Evolutionary conservation across 345 rosid species (phyloP).

Genomic region (Crucihimalaya himalaica): DNA sequence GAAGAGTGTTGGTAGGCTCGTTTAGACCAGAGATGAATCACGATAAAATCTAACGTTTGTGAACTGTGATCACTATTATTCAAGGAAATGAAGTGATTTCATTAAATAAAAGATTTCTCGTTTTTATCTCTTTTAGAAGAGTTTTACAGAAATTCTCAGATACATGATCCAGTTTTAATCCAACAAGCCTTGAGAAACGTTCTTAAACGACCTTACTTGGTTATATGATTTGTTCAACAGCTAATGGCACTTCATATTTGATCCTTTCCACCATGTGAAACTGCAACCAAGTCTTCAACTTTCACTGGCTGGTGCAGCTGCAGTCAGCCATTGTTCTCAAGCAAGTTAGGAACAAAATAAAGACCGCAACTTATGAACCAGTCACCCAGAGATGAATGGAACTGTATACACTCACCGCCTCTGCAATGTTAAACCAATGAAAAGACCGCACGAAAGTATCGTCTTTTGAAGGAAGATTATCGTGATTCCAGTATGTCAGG

Average conservation of each 20-base stretch:
- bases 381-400: not conserved
- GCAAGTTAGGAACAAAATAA: not conserved
- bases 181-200: constrained; percentile 7
- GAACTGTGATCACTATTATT: not conserved
- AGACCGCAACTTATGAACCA: not conserved
- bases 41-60: not conserved
- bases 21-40: not conserved
- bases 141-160: no score
- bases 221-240: not conserved
- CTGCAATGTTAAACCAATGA: constrained; percentile 73
- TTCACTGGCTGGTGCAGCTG: constrained; percentile 77
- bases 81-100: not conserved
- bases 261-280: constrained; percentile 24
- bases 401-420: constrained; percentile 56
- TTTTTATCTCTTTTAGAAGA: not conserved
- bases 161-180: no score
- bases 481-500: constrained; percentile 89
- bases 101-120: not conserved
- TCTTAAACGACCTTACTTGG: not conserved
- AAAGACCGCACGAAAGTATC: constrained; percentile 73
- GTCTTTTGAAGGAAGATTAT: constrained; percentile 69
- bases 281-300: constrained; percentile 57
- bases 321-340: constrained; percentile 30
- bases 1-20: not conserved
- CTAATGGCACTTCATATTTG: not conserved